These are phyloP conservation scores for Porphyrellus cyaneotinctus DNA, from an alignment of 768 basidiomycete species.

Conservation along the genomic window DNA sequence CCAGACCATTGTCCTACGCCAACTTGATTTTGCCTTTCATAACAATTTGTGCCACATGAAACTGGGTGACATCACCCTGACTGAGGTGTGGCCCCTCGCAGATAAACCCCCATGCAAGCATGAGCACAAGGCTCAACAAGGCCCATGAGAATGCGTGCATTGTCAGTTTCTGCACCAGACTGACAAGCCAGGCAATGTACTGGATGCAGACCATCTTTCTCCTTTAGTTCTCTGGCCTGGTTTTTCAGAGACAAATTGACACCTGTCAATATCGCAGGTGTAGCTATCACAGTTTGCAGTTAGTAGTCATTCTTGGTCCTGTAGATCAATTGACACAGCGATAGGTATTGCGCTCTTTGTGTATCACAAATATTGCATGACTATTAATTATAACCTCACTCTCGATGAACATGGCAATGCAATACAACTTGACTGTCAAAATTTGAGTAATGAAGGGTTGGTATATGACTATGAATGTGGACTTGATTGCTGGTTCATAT, in stretches of 20 bases:
- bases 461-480: slow-evolving; percentile 24
- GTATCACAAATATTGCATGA: slow-evolving; percentile 93
- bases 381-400: slow-evolving; percentile 64
- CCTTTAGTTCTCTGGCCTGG: no score
- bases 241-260: slow-evolving; percentile 92
- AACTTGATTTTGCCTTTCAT: no score
- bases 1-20: no score
- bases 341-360: slow-evolving; percentile 90
- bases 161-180: no score
- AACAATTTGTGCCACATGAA: no score
- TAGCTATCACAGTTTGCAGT: slow-evolving; percentile 87
- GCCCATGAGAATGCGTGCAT: no score
- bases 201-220: no score
- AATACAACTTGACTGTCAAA: slow-evolving; percentile 46
- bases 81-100: no score
- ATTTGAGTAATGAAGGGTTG: slow-evolving; percentile 20
- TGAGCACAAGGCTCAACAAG: no score
- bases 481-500: slow-evolving; percentile 31
- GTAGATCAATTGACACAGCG: slow-evolving; percentile 6
- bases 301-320: slow-evolving; percentile 30
- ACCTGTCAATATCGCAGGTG: slow-evolving; percentile 86
- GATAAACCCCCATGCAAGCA: no score
- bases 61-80: no score
- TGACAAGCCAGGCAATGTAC: no score
- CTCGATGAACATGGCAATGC: slow-evolving; percentile 77